Evolutionary conservation across 139 green algal genomes (phyloP), one percentile per base, ranked within the genome.

Genomic region (Chlorella sp.): DNA sequence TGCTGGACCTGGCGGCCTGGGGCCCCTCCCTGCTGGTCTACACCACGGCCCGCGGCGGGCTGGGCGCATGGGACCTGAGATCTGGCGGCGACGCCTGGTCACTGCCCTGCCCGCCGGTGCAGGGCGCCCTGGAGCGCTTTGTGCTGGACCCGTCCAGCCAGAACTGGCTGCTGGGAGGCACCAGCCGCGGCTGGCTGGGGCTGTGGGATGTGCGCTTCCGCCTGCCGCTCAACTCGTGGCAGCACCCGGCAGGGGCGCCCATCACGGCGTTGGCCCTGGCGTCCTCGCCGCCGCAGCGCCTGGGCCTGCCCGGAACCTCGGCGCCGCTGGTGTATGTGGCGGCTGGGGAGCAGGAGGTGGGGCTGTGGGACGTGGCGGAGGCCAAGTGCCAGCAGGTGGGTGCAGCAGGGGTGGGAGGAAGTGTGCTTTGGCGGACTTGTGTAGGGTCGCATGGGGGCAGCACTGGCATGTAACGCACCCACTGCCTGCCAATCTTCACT

Each of bases 171-270:
- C 74, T 96, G 56, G 92, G 91, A n/a, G 93, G 92, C 43, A 93
- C 80, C 84, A 91, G 58, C 67, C 84, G 90, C 22, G 95, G 95
- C 34, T 73, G 81, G 43, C 72, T 97, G 67, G 77, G 84, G 9
- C 73, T 97, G 69, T 98, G 95, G 95, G 95, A 98, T 82, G 86
- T 95, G 58, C 89, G 95, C 76, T 98, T 97, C 88, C 84, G 82
- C 77, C 77, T 96, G 67, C 85, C 67, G 3, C 86, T 91, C 41
- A 67, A 64, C 40, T 30, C 28, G 40, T 92, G 89, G 86, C 78
- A 41, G 36, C 89, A 90, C 38, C 88, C 85, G 11, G 40, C 34
- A 6, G 85, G 87, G 46, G 74, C 56, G 58, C 78, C 80, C 81
- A 75, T 95, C 14, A 81, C 93, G 36, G 89, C 90, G 24, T 81